These are phyloP conservation scores for Kazachstania sp. DNA, from an alignment of 1,139 yeast genomes.

Conservation along the genomic window DNA sequence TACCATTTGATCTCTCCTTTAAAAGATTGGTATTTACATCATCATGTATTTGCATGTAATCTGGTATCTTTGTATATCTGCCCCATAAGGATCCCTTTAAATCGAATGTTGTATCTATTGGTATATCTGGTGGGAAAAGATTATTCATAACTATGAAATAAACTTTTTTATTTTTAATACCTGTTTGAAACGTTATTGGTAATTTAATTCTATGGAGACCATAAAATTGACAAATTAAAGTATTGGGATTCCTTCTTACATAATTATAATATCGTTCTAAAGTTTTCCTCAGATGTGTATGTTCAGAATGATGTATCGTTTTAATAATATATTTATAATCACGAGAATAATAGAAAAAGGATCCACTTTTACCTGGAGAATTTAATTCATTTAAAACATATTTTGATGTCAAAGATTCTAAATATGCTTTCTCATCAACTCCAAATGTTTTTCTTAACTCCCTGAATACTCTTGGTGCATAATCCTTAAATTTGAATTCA, in stretches of 20 bases:
- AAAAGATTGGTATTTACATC: neutral
- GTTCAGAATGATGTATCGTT: constrained; percentile 89
- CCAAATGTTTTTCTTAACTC: constrained; percentile 71
- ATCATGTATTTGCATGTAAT: constrained; percentile 3
- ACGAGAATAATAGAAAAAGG: constrained; percentile 87
- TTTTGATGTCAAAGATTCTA: constrained; percentile 83
- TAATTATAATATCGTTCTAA: constrained; percentile 70
- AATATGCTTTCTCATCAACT: constrained; percentile 88
- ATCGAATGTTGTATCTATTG: constrained; percentile 77
- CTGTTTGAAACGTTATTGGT: constrained; percentile 46
- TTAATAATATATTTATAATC: constrained; percentile 91
- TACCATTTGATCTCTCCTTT: neutral
- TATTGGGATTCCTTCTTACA: constrained; percentile 74
- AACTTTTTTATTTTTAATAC: constrained; percentile 55
- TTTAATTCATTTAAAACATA: constrained; percentile 85
- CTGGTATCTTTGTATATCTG: constrained; percentile 40
- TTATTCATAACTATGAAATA: constrained; percentile 96
- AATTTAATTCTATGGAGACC: constrained; percentile 89
- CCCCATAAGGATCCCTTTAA: constrained; percentile 90
- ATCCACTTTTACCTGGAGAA: constrained; percentile 94
- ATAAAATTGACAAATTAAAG: constrained; percentile 82
- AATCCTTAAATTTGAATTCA: constrained; percentile 85
- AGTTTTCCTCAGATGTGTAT: constrained; percentile 65
- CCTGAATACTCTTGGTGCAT: constrained; percentile 85
- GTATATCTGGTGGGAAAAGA: constrained; percentile 85